These are phyloP conservation scores for Daldinia caldariorum DNA, from an alignment of 495 filamentous ascomycete species.

Conservation along the genomic window DNA sequence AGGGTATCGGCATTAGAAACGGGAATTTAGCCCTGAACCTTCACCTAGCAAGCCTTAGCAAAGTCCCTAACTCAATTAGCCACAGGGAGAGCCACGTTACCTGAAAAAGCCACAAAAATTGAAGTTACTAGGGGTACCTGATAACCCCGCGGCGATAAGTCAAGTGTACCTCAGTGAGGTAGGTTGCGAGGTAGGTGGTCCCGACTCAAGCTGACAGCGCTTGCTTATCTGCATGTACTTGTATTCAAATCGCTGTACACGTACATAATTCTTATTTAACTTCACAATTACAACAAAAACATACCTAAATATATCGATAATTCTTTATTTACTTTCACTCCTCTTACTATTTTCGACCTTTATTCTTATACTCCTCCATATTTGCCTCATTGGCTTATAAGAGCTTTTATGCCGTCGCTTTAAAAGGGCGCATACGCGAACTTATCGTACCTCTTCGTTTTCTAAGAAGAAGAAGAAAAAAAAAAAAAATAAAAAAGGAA, in stretches of 20 bases:
- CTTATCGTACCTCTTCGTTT: conserved; percentile 6
- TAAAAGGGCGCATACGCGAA: conserved; percentile 17
- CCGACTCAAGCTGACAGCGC: neutral
- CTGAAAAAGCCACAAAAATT: neutral
- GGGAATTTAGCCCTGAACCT: conserved; percentile 38
- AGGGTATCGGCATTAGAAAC: conserved; percentile 41
- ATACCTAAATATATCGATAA: conserved; percentile 7
- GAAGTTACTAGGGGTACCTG: neutral
- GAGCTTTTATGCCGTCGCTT: conserved; percentile 23
- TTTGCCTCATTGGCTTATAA: conserved; percentile 2
- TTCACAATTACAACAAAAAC: conserved; percentile 19
- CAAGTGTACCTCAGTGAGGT: neutral
- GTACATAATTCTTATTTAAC: conserved; percentile 10
- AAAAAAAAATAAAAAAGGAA: conserved; percentile 1
- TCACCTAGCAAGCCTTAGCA: neutral
- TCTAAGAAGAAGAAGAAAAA: neutral
- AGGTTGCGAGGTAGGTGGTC: neutral
- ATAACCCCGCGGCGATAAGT: conserved; percentile 30
- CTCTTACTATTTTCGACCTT: neutral
- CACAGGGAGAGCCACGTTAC: conserved; percentile 6
- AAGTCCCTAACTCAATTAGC: conserved; percentile 2
- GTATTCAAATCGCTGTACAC: neutral
- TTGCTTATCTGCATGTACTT: conserved; percentile 2
- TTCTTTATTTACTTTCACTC: neutral
- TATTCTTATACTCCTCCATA: conserved; percentile 16